phyloP scores from a whole-genome alignment of 345 rosid genomes.

The Triadica sebifera region DNA sequence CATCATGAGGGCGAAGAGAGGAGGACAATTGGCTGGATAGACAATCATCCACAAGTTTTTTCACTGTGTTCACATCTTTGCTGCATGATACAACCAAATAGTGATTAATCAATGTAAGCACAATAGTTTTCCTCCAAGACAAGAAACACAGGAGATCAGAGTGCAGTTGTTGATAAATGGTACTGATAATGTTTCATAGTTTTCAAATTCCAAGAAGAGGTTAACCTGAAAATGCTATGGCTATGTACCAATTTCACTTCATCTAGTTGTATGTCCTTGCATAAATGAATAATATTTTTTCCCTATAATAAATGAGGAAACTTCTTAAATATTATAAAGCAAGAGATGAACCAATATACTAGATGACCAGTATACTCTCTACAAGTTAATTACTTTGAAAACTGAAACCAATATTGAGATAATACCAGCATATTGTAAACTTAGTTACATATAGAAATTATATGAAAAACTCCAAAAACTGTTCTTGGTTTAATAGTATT shows the following conservation, averaged over 20 bases:
- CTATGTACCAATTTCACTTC: too few relatives aligned
- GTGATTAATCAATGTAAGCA: slow-evolving; percentile 23
- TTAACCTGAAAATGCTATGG: background rate
- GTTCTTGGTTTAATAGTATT: background rate
- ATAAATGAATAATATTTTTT: too few relatives aligned
- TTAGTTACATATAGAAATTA: background rate
- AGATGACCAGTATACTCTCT: background rate
- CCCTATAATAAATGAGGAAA: too few relatives aligned
- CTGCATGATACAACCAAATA: slow-evolving; percentile 45
- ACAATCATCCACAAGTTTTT: slow-evolving; percentile 93
- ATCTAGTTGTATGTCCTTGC: too few relatives aligned
- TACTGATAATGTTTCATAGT: background rate
- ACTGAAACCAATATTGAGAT: background rate
- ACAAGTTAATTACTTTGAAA: background rate
- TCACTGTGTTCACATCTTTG: slow-evolving; percentile 91
- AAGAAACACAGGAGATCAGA: slow-evolving; percentile 6
- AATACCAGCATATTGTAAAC: background rate
- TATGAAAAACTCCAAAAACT: background rate
- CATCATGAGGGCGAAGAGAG: slow-evolving; percentile 95
- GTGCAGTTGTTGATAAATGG: background rate
- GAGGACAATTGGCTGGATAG: slow-evolving; percentile 75
- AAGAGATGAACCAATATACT: too few relatives aligned
- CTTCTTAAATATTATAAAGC: too few relatives aligned
- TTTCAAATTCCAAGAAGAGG: background rate
- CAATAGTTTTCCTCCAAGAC: background rate